These are phyloP conservation scores for Pinus taeda DNA, from an alignment of 75 land plant genomes.

Conservation along the genomic window DNA sequence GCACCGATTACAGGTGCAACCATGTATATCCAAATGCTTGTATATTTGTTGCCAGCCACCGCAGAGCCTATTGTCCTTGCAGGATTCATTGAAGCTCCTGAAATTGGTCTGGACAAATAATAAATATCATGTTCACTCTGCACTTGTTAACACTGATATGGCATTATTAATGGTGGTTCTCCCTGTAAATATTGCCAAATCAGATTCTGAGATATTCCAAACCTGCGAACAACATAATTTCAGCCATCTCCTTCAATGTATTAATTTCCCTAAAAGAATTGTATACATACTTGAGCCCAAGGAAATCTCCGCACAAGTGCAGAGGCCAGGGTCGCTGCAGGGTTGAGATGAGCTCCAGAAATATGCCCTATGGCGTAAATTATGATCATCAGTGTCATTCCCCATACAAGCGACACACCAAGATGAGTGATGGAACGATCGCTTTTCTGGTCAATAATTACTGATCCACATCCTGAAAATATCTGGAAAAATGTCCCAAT, in stretches of 20 bases:
- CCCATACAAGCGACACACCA: slow-evolving; percentile 42
- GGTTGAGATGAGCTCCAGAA: slow-evolving; percentile 68
- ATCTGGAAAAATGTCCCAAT: slow-evolving; percentile 50
- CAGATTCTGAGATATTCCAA: too few relatives aligned
- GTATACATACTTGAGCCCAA: slow-evolving; percentile 13
- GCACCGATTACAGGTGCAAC: slow-evolving; percentile 52
- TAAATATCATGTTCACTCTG: too few relatives aligned
- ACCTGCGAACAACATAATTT: too few relatives aligned
- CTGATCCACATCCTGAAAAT: slow-evolving; percentile 34
- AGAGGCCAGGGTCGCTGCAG: slow-evolving; percentile 60
- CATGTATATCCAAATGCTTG: slow-evolving; percentile 72
- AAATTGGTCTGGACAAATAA: slow-evolving; percentile 51
- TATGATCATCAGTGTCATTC: slow-evolving; percentile 24
- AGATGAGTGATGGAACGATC: slow-evolving; percentile 17
- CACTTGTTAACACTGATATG: too few relatives aligned
- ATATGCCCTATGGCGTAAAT: slow-evolving; percentile 45
- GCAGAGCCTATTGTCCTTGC: slow-evolving; percentile 85
- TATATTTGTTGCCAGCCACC: slow-evolving; percentile 46
- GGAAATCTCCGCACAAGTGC: too few relatives aligned
- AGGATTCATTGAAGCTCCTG: slow-evolving; percentile 94
- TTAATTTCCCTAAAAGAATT: too few relatives aligned
- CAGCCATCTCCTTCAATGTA: too few relatives aligned
- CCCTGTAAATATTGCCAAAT: too few relatives aligned
- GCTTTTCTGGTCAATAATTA: slow-evolving; percentile 11
- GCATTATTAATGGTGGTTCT: too few relatives aligned